A percentile compares a stretch with the other conserved stretches of the same genome.
These are phyloP conservation scores for Plasmodium gonderi DNA, from an alignment of 169 alveolate genomes.

Conservation along the genomic window DNA sequence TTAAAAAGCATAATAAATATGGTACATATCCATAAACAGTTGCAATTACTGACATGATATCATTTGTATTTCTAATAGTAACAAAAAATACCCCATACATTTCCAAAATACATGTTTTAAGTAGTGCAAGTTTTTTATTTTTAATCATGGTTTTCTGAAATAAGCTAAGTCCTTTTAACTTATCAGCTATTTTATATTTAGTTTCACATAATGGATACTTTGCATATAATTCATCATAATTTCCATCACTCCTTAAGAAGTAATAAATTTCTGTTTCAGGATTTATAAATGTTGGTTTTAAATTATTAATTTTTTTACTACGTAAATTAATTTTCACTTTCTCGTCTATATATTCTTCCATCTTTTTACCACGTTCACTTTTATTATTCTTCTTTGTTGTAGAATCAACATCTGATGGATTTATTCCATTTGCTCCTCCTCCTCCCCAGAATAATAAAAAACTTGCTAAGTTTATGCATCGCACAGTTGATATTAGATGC, in stretches of 20 bases:
- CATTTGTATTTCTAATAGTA: slow-evolving; percentile 27
- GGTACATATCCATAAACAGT: slow-evolving; percentile 51
- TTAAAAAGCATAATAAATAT: neutral
- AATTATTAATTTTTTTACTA: slow-evolving; percentile 9
- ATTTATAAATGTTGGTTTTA: slow-evolving; percentile 32
- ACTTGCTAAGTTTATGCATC: neutral
- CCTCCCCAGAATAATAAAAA: neutral
- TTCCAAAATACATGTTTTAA: slow-evolving; percentile 22
- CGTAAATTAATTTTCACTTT: slow-evolving; percentile 9
- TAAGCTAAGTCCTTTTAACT: neutral
- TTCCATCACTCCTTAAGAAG: slow-evolving; percentile 17
- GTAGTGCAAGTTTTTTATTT: neutral
- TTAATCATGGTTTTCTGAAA: neutral
- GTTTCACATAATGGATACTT: slow-evolving; percentile 59
- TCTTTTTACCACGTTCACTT: neutral
- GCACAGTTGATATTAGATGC: neutral
- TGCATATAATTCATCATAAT: slow-evolving; percentile 18
- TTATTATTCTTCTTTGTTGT: neutral
- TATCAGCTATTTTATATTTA: slow-evolving; percentile 44
- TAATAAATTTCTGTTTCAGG: neutral
- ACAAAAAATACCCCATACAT: slow-evolving; percentile 20
- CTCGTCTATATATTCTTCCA: slow-evolving; percentile 2
- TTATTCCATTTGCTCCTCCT: neutral
- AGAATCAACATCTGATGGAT: neutral
- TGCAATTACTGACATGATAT: slow-evolving; percentile 13